Base-by-base conservation (phyloP, 1,284 basidiomycete genomes). In the Heterobasidion occidentale region DNA sequence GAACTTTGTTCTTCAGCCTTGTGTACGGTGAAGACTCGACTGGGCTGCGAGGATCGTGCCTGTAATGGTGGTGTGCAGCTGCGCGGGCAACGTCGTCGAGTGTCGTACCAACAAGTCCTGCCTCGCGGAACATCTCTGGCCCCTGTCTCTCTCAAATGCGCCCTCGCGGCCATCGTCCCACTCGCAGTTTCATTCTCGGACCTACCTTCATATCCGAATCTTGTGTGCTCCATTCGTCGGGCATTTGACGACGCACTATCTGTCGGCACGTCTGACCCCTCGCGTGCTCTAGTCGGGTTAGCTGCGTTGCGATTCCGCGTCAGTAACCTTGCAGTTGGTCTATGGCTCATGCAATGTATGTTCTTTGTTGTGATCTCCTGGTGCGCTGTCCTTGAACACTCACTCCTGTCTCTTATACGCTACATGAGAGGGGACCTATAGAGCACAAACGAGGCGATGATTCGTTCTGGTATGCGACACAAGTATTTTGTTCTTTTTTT, bases 151-250 rank as follows among this genome's bases (percentile, higher is more conserved):
- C 64, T 79, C 42, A 77, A 78, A 60, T 81, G 73, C 68, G 51
- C 71, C 14, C 62, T 81, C 12, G 77, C 79, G 0, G 65, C 76
- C n/a, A 72, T 82, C 59, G 74, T 84, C 51, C 64, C 79, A 85
- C 59, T 74, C 73, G 11, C 66, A n/a, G n/a, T n/a, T n/a, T n/a
- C n/a, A n/a, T n/a, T n/a, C n/a, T 85, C 15, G 76, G 19, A 77
- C n/a, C 67, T 86, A 12, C 48, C 54, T 11, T 58, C 57, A 8
- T 56, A 56, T 51, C 58, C 54, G 12, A 2, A 35, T 27, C 46
- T 62, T 4, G 60, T 59, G 52, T 12, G 49, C 38, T 19, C 19
- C 19, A 19, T 19, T 19, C 19, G 19, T 19, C 19, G 12, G 12
- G 15, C 1, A 27, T 61, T 63, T 46, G 17, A 51, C 3, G 46